Evolutionary conservation across 1,284 basidiomycete genomes (phyloP).

Genomic region (Paramarasmius palmivorus): DNA sequence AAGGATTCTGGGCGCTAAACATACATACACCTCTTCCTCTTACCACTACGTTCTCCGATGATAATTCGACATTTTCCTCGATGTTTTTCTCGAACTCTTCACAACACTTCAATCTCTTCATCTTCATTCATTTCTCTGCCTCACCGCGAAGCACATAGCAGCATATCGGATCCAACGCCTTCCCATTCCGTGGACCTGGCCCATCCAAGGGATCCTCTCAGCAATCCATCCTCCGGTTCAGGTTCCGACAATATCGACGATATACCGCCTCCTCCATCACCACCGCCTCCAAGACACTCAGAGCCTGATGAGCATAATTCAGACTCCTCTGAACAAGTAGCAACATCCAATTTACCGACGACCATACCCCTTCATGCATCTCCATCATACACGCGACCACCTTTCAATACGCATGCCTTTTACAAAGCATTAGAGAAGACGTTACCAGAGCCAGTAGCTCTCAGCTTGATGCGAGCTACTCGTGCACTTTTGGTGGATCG

Average conservation of each 20-base stretch:
- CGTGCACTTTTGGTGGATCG: constrained; percentile 79
- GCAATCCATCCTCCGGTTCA: constrained; percentile 8
- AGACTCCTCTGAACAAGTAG: not conserved
- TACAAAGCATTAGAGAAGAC: constrained; percentile 66
- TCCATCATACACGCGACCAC: constrained; percentile 45
- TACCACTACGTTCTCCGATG: constrained; percentile 14
- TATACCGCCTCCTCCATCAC: constrained; percentile 11
- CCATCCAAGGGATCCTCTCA: constrained; percentile 27
- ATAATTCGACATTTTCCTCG: constrained; percentile 26
- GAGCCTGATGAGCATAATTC: not conserved
- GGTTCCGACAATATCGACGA: not conserved
- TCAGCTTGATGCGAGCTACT: constrained; percentile 86
- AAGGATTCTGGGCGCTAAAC: not conserved
- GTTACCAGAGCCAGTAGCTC: constrained; percentile 70
- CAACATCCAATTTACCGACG: constrained; percentile 1
- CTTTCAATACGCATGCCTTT: constrained; percentile 66
- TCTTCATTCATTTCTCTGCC: constrained; percentile 14
- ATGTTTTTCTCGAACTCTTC: constrained; percentile 19
- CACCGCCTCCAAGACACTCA: constrained; percentile 2
- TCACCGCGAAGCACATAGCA: constrained; percentile 24
- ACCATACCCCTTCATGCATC: not conserved
- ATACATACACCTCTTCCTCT: not conserved
- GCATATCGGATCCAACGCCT: constrained; percentile 7
- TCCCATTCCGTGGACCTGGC: constrained; percentile 23
- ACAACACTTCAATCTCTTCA: constrained; percentile 13